Conservation (phyloP, 2,329 filamentous ascomycete species). For the Cercospora nicotianae region DNA sequence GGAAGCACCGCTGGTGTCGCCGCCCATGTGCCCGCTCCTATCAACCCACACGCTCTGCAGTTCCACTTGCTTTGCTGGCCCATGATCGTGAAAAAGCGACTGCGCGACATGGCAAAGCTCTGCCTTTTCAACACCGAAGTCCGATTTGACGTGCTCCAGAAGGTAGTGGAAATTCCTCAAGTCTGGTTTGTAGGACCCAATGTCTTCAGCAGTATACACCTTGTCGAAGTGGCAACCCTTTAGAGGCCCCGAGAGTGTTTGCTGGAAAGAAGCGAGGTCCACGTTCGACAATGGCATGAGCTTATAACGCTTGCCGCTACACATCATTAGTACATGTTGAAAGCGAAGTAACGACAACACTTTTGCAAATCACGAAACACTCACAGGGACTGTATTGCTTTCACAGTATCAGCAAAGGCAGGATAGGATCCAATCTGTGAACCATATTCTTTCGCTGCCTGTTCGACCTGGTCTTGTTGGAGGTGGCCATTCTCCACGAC, state of each 20-base stretch:
- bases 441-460: constrained; percentile 52
- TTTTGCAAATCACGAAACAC: neutral
- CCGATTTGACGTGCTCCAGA: constrained; percentile 53
- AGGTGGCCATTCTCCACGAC: constrained; percentile 53
- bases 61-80: constrained; percentile 61
- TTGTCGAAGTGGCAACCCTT: constrained; percentile 59
- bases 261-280: constrained; percentile 54
- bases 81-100: constrained; percentile 66
- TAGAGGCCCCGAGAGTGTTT: constrained; percentile 53
- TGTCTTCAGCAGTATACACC: constrained; percentile 68
- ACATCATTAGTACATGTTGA: neutral
- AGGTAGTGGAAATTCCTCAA: constrained; percentile 66
- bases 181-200: constrained; percentile 71
- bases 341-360: neutral
- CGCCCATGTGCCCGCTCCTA: constrained; percentile 39
- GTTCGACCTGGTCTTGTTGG: constrained; percentile 49
- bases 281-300: constrained; percentile 64
- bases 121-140: constrained; percentile 58
- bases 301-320: constrained; percentile 51
- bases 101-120: constrained; percentile 68
- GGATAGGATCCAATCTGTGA: constrained; percentile 55
- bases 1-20: constrained; percentile 41
- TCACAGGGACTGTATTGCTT: constrained; percentile 52
- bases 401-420: constrained; percentile 59
- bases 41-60: constrained; percentile 62